Base-by-base conservation (phyloP, 2,329 filamentous ascomycete genomes). In the Teratosphaeria epicoccoides region DNA sequence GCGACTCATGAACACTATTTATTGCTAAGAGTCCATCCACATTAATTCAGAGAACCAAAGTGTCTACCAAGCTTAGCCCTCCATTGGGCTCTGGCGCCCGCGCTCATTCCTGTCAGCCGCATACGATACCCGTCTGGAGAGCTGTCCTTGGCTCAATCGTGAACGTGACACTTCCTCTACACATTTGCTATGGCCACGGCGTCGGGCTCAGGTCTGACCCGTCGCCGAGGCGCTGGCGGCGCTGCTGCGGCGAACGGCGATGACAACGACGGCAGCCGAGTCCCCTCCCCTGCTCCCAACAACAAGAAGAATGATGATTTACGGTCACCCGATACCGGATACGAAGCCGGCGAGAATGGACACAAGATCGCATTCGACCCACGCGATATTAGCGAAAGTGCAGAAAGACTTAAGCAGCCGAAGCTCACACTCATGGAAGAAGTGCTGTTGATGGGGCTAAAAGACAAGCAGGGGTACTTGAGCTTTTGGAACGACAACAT, bases 401-500 rank as follows among this genome's bases (percentile, higher is more conserved):
- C 86, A 61, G 93, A 98, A 77, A 79, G 93, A 69, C 93, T 82
- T 79, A 97, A 96, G 76, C 91, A 97, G 76, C 93, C 93, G 46
- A 98, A 97, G 77, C 76, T 98, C 68, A 98, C 93, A 37, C 76
- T 98, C 68, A 98, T 98, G 93, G 93, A 98, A 75, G 93, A 98
- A 74, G 85, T 98, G 50, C 77, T 98, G 66, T 77, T 98, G 64
- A 81, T 98, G 72, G 93, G 93, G 10, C 75, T 98, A 65, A 98
- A 98, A 74, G 93, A 98, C 73, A 98, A 97, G 76, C 93, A 98
- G 83, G 93, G 93, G 59, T 97, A 98, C 68, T 83, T 98, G 57
- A 97, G 91, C 25, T 98, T 98, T 73, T 98, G 93, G 93, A 98
- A 98, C 73, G 93, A 98, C 73, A 98, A 98, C 74, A 98, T 98